Percentiles rank a stretch among this genome's conserved stretches.
Evolutionary conservation across 306 rosid species (phyloP).

Genomic region (Quercus parvula): DNA sequence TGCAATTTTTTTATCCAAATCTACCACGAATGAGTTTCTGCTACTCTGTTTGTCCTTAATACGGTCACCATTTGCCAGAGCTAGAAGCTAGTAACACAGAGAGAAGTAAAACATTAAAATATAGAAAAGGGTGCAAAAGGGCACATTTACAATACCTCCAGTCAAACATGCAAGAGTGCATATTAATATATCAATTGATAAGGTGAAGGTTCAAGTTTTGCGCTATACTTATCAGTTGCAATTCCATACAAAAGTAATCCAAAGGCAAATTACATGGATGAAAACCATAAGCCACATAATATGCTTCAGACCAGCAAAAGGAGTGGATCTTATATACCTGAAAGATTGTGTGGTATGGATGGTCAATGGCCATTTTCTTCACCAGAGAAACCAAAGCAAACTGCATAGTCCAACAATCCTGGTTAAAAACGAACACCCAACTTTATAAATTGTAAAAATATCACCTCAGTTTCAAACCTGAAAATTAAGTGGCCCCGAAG

Average conservation of each 20-base stretch:
- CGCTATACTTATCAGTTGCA: background rate
- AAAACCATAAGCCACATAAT: slow-evolving; percentile 13
- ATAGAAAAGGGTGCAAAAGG: background rate
- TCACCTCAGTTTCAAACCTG: slow-evolving; percentile 54
- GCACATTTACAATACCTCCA: background rate
- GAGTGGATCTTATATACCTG: slow-evolving; percentile 48
- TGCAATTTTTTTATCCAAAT: slow-evolving; percentile 88
- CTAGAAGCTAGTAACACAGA: slow-evolving; percentile 62
- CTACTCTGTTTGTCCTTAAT: slow-evolving; percentile 86
- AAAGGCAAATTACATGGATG: background rate
- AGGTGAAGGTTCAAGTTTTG: background rate
- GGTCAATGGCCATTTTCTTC: slow-evolving; percentile 94
- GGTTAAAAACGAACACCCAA: slow-evolving; percentile 1
- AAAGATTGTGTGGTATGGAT: slow-evolving; percentile 92
- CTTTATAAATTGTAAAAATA: background rate
- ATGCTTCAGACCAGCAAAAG: slow-evolving; percentile 13
- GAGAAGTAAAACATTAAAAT: slow-evolving; percentile 12
- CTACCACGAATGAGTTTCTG: slow-evolving; percentile 87
- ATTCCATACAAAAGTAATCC: background rate
- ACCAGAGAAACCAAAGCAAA: slow-evolving; percentile 86
- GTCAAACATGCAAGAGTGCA: background rate
- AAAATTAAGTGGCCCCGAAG: slow-evolving; percentile 62
- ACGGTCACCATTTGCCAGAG: slow-evolving; percentile 87
- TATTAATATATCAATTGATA: background rate
- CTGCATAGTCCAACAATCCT: slow-evolving; percentile 45